These are phyloP conservation scores for Vachellia pachyceras DNA, from an alignment of 306 rosid species.

Conservation along the genomic window DNA sequence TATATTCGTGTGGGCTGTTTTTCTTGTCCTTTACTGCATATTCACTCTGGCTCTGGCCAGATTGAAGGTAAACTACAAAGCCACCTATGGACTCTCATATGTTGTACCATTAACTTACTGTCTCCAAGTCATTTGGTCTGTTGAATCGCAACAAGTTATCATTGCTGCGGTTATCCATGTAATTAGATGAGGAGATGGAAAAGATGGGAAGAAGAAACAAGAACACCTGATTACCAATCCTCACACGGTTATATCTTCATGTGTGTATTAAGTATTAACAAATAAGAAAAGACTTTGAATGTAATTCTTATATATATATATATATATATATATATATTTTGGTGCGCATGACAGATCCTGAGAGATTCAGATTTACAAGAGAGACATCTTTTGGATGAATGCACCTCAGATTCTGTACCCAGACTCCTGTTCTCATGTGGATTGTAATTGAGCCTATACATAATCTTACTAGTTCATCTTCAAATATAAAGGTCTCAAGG, in stretches of 20 bases:
- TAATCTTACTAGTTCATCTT: not conserved
- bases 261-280: not conserved
- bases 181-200: constrained; percentile 92
- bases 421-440: constrained; percentile 74
- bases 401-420: constrained; percentile 77
- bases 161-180: constrained; percentile 10
- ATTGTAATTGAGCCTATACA: constrained; percentile 57
- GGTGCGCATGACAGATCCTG: constrained; percentile 62
- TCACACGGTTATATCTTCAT: constrained; percentile 60
- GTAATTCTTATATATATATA: not conserved
- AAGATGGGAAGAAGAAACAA: constrained; percentile 84
- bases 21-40: constrained; percentile 61
- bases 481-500: not conserved
- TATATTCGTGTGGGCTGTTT: constrained; percentile 66
- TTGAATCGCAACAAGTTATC: not conserved
- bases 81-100: not conserved
- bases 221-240: constrained; percentile 73
- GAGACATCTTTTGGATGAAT: constrained; percentile 95
- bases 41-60: not conserved
- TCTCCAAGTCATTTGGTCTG: not conserved
- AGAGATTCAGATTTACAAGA: constrained; percentile 85
- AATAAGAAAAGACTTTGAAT: not conserved
- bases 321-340: too few species aligned
- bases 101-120: not conserved
- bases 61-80: not conserved